Conservation (phyloP, 768 basidiomycete species). For the Lentinula guzmanii region DNA sequence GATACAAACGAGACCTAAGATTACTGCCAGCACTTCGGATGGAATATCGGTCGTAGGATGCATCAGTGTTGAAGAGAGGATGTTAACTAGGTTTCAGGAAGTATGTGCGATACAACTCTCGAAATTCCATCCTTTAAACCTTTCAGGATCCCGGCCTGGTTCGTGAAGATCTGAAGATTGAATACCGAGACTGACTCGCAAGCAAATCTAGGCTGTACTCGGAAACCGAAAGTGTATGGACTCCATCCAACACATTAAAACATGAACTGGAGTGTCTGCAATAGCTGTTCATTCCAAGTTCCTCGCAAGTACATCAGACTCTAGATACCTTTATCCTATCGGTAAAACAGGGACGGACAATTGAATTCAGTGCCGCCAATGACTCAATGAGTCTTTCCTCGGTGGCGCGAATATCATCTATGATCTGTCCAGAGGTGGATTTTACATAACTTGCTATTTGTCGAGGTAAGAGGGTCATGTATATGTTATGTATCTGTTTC, state of each 20-base stretch:
- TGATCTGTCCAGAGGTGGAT: neutral
- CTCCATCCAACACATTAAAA: neutral
- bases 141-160: neutral
- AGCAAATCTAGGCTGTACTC: neutral
- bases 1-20: neutral
- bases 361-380: neutral
- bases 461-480: neutral
- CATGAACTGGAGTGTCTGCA: neutral
- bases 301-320: neutral
- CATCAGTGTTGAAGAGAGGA: neutral
- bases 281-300: neutral
- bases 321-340: neutral
- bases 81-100: neutral
- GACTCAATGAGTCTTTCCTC: neutral
- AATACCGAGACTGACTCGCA: slow-evolving; percentile 2
- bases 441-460: neutral
- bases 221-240: neutral
- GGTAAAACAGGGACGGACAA: neutral
- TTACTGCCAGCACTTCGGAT: neutral
- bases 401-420: neutral
- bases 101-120: neutral
- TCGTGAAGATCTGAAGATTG: neutral
- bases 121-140: neutral
- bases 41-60: neutral
- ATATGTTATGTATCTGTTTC: neutral